Conservation (phyloP, 2,329 filamentous ascomycete species). For the Aspergillus proliferans region DNA sequence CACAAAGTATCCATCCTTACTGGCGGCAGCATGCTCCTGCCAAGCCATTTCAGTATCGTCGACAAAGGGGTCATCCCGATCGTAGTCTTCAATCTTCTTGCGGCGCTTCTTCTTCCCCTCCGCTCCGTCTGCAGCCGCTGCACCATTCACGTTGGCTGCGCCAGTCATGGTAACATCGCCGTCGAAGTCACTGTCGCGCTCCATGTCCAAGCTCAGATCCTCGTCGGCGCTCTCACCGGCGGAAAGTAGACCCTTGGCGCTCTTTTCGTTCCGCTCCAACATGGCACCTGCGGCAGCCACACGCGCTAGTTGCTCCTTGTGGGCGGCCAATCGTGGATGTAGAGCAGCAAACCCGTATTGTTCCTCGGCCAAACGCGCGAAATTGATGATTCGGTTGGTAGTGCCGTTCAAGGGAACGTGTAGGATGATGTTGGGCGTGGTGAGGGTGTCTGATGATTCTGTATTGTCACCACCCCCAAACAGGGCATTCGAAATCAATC, state of each 20-base stretch:
- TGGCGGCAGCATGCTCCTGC: constrained; percentile 91
- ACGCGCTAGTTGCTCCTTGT: constrained; percentile 77
- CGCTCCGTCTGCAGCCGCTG: constrained; percentile 46
- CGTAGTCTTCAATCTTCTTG: constrained; percentile 63
- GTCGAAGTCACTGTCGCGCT: constrained; percentile 56
- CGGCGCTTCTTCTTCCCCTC: constrained; percentile 67
- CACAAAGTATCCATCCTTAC: constrained; percentile 95
- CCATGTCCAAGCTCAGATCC: constrained; percentile 85
- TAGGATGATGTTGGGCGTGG: constrained; percentile 72
- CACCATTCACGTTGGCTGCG: constrained; percentile 52
- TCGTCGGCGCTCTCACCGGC: constrained; percentile 70
- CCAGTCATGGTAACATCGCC: constrained; percentile 39
- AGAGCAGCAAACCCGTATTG: constrained; percentile 91
- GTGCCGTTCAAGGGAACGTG: constrained; percentile 74
- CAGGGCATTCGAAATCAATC: constrained; percentile 56
- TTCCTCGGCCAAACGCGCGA: constrained; percentile 86
- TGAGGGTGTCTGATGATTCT: constrained; percentile 36
- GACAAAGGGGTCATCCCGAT: constrained; percentile 62
- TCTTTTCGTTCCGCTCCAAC: constrained; percentile 67
- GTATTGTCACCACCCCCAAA: constrained; percentile 49
- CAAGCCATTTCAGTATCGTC: constrained; percentile 93
- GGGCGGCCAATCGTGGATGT: constrained; percentile 83
- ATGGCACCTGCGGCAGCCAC: constrained; percentile 85
- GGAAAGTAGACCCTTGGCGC: constrained; percentile 55
- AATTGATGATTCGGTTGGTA: constrained; percentile 89